A percentile compares a stretch with the other conserved stretches of the same genome.
Conservation (phyloP, 2,329 filamentous ascomycete species). For the Leptodontidium sp. region DNA sequence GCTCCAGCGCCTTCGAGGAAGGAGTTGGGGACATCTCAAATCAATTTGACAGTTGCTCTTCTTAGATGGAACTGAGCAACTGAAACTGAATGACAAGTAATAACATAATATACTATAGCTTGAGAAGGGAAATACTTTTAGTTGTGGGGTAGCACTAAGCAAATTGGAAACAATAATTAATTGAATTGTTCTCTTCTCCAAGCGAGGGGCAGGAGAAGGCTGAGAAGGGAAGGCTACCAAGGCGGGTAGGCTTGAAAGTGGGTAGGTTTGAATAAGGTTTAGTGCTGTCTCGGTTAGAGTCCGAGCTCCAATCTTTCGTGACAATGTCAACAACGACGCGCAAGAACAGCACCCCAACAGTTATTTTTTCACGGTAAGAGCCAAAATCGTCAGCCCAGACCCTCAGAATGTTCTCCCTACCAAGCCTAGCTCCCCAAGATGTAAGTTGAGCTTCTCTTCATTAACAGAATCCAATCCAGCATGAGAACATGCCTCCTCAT, state of each 20-base stretch:
- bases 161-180: too few species aligned
- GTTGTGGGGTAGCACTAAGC: too few species aligned
- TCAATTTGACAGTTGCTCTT: too few species aligned
- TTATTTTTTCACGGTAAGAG: too few species aligned
- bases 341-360: background rate
- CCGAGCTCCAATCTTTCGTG: background rate
- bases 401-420: constrained; percentile 62
- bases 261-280: constrained; percentile 13
- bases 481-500: background rate
- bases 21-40: background rate
- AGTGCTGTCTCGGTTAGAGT: constrained; percentile 6
- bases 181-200: background rate
- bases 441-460: constrained; percentile 54
- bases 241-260: background rate
- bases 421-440: constrained; percentile 74
- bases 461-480: background rate
- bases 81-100: too few species aligned
- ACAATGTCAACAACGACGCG: constrained; percentile 19
- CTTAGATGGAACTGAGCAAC: too few species aligned
- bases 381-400: too few species aligned
- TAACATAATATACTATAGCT: too few species aligned
- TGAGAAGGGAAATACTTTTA: too few species aligned
- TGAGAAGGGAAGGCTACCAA: background rate
- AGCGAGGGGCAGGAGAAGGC: constrained; percentile 8
- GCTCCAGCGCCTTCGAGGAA: background rate